These are phyloP conservation scores for Quercus cerris DNA, from an alignment of 306 rosid species.

Conservation along the genomic window DNA sequence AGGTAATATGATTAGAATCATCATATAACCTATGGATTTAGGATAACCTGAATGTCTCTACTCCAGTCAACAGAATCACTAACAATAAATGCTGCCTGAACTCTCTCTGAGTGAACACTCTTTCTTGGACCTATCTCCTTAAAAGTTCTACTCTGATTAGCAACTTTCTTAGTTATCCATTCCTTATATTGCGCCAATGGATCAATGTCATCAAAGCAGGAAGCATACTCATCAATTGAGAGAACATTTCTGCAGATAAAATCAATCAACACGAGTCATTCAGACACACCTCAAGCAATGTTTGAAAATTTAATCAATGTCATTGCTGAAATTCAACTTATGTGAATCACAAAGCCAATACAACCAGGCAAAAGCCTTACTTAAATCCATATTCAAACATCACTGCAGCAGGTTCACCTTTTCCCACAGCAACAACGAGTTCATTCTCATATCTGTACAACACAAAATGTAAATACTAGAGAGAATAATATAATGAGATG, in stretches of 20 bases:
- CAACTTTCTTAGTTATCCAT: constrained; percentile 48
- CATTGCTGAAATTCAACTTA: not conserved
- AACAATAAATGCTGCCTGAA: constrained; percentile 71
- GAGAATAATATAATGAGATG: constrained; percentile 6
- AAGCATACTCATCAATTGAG: constrained; percentile 78
- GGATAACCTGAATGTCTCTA: constrained; percentile 81
- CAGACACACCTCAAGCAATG: not conserved
- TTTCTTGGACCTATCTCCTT: constrained; percentile 25
- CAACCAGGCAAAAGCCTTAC: constrained; percentile 37
- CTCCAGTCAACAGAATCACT: constrained; percentile 98
- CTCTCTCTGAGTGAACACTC: constrained; percentile 59
- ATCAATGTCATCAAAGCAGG: constrained; percentile 78
- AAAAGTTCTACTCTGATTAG: constrained; percentile 30
- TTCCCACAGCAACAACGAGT: constrained; percentile 81
- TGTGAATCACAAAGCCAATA: constrained; percentile 4
- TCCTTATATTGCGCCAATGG: constrained; percentile 80
- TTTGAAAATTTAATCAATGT: constrained; percentile 5
- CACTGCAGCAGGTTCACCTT: constrained; percentile 90
- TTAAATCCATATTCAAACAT: constrained; percentile 87
- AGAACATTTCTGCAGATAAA: constrained; percentile 65
- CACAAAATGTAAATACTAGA: constrained; percentile 1
- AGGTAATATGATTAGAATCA: not conserved
- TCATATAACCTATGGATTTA: constrained; percentile 8
- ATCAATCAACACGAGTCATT: constrained; percentile 1
- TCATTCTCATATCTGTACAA: constrained; percentile 64